Percentiles rank a stretch among this genome's conserved stretches.
Evolutionary conservation across 2,329 filamentous ascomycete species (phyloP).

Genomic region (Ustilaginoidea virens): DNA sequence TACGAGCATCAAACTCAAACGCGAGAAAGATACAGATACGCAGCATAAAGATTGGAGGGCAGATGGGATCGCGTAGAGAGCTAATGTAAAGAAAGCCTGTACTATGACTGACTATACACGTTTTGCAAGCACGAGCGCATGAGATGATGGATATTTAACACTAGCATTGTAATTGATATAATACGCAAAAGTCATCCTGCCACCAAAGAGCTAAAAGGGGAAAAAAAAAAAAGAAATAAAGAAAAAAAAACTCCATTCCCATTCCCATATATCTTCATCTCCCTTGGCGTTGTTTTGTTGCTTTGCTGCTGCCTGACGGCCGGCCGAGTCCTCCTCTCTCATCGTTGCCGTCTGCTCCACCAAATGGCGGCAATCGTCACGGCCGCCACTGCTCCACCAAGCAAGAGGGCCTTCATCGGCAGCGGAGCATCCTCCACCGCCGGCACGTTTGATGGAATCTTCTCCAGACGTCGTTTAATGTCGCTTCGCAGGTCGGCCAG

Average conservation of each 20-base stretch:
- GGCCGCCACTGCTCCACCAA: constrained; percentile 20
- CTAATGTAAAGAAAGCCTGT: too few relatives aligned
- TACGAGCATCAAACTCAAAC: too few relatives aligned
- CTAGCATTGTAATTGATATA: neutral
- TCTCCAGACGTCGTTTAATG: constrained; percentile 19
- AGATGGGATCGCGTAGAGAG: too few relatives aligned
- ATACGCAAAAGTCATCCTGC: neutral
- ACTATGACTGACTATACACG: too few relatives aligned
- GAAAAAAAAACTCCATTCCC: constrained; percentile 2
- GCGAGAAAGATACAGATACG: too few relatives aligned
- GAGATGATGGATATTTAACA: constrained; percentile 1
- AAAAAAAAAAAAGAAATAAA: neutral
- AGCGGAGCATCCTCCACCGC: constrained; percentile 16
- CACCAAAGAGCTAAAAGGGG: neutral
- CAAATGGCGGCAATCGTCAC: constrained; percentile 22
- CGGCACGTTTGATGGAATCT: constrained; percentile 14
- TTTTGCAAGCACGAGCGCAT: constrained; percentile 2
- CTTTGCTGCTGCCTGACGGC: constrained; percentile 13
- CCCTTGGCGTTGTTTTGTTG: neutral
- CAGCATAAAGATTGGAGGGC: too few relatives aligned
- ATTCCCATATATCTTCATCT: constrained; percentile 2
- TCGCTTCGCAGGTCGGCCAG: constrained; percentile 25
- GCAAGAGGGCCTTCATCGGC: constrained; percentile 16
- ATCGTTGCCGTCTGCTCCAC: constrained; percentile 16
- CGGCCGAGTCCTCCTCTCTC: neutral